Base-by-base conservation (phyloP, 305 asterid species). In the Solanum chacoense region DNA sequence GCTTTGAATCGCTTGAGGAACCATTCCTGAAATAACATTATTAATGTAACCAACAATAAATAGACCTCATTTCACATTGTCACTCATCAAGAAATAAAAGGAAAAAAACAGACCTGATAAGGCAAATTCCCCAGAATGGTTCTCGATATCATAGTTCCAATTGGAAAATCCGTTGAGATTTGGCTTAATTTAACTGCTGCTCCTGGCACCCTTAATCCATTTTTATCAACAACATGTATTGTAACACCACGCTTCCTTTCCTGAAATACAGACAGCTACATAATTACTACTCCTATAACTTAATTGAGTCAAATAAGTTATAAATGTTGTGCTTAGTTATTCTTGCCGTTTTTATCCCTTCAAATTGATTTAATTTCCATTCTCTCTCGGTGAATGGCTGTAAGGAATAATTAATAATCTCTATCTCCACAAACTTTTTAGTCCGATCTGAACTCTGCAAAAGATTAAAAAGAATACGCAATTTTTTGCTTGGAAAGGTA, bases 381-480 rank as follows among this genome's bases (percentile, higher is more conserved):
- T 96, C 93, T 28, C 93, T 91, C 38, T 91, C 90, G 0, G 96
- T 94, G 93, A 96, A 96, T 84, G 96, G 96, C 91, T 94, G 98
- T 90, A 96, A 85, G 18, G 99, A 94, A 81, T 93, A 91, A 83
- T 94, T 92, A 3, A 92, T 93, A 55, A 89, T 86, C 29, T 80
- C 90, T 37, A 94, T 87, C n/a, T 90, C 74, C 38, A 91, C 87
- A 0, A 22, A 81, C 34, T 84, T 87, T 42, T 29, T 42, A 16
- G 37, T 16, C 71, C 71, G 71, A 74, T 89, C 91, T 34, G 94
- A 76, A 88, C 71, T 90, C 99, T 95, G 94, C 24, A 16, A 22
- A 31, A 34, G 55, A 37, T 32, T 2, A 36, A 11, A 20, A 31
- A 34, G 28, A 63, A 42, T 3, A 36, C 6, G 8, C n/a, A 13